These are phyloP conservation scores for Xanthoconium separans DNA, from an alignment of 1,284 basidiomycete genomes.

Conservation along the genomic window DNA sequence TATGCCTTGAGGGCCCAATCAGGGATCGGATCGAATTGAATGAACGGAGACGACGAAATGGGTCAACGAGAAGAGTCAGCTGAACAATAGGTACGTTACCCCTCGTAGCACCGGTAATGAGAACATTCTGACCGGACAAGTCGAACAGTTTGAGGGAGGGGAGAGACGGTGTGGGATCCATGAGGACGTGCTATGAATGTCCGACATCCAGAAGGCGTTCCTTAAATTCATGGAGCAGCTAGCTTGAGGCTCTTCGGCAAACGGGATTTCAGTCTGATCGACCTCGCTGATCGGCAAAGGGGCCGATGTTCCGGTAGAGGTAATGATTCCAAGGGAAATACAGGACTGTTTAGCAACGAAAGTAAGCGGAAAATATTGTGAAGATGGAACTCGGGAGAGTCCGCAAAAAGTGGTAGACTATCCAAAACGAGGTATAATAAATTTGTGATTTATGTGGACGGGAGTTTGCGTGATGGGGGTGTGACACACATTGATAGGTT, in stretches of 20 bases:
- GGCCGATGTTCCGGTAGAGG: slow-evolving; percentile 25
- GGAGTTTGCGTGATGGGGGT: slow-evolving; percentile 23
- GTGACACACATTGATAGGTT: slow-evolving; percentile 28
- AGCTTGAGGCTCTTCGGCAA: not conserved
- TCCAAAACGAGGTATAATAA: slow-evolving; percentile 29
- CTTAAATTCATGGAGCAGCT: slow-evolving; percentile 24
- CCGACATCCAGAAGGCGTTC: slow-evolving; percentile 11
- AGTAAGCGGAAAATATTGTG: slow-evolving; percentile 10
- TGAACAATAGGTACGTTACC: slow-evolving; percentile 41
- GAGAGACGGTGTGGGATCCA: slow-evolving; percentile 45
- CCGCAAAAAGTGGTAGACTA: slow-evolving; percentile 8
- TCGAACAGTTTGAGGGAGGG: slow-evolving; percentile 58
- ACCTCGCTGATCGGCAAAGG: slow-evolving; percentile 32
- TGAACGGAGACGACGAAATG: slow-evolving; percentile 16
- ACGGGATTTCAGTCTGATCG: slow-evolving; percentile 17
- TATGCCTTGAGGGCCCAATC: slow-evolving; percentile 49
- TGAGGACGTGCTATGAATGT: slow-evolving; percentile 17
- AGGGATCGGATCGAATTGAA: slow-evolving; percentile 10
- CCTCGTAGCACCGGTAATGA: slow-evolving; percentile 71
- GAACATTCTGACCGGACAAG: slow-evolving; percentile 56
- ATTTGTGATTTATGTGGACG: slow-evolving; percentile 16
- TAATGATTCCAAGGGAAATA: not conserved
- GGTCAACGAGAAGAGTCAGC: slow-evolving; percentile 8
- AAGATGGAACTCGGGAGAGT: slow-evolving; percentile 14
- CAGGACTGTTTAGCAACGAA: not conserved